Evolutionary conservation across 129 eudicot genomes (phyloP), one percentile per base, ranked within the genome.

Genomic region (Dittrichia graveolens): DNA sequence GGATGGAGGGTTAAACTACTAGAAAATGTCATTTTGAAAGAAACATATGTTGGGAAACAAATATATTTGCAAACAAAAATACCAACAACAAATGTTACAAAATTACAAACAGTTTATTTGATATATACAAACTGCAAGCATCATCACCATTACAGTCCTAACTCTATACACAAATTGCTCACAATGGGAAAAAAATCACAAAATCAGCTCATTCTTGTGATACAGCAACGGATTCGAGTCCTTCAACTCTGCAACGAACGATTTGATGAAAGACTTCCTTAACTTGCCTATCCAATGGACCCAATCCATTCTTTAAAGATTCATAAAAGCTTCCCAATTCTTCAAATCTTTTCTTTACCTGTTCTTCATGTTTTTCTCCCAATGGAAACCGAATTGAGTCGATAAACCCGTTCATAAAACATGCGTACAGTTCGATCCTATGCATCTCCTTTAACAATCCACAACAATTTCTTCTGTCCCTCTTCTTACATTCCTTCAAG

Each of bases 391-490:
- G 75, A 65, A 76, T 72, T 0, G 82, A 69, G 71, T 87, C 92
- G 3, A 72, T 79, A 63, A 87, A 35, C 9, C 81, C 92, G 14
- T 86, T 86, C 90, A 88, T 71, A 44, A 7, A 41, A 40, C 83
- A 65, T 0, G 85, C 81, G 7, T 85, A 82, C 79, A 78, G 86
- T 77, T 86, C 95, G 63, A 87, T 83, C 69, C 81, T 84, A 40
- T 69, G 61, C 73, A 91, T 83, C 92, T 91, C 97, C 87, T 55
- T 85, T 87, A 88, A 72, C 44, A 91, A 59, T 16, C 97, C 97
- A 67, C 85, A 83, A 12, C 84, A 67, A 56, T 77, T 80, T 12
- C 79, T 78, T 56, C 84, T 58, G 3, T 86, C 97, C 75, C 75
- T 72, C 63, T 80, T 88, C 89, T 86, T 88, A 4, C 88, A 78